Evolutionary conservation across 805 yeast genomes (phyloP), one percentile per base, ranked within the genome.

Genomic region (Cyberlindnera amylophila): DNA sequence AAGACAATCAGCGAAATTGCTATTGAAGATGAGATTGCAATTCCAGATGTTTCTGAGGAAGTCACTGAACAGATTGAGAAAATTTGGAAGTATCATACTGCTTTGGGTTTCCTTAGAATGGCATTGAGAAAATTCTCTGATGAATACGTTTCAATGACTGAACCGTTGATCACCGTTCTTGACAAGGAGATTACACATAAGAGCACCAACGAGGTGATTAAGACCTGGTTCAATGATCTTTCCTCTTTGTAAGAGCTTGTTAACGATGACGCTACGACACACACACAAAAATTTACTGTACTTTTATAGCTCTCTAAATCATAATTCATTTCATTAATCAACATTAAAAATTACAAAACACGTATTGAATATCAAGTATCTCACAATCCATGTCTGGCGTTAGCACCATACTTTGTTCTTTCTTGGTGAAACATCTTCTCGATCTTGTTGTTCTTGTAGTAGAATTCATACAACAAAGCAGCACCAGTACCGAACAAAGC

Each of bases 51-150:
- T 18, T 44, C 37, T 13, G 62, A 52, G 14, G 53, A 49, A 32
- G 67, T 57, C 4, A 44, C 65, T 10, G 65, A 60, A 23, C 56
- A 54, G 6, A 50, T 58, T 23, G 75, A 72, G 45, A 31, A 58
- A 9, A 50, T 54, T 24, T 72, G 76, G 76, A 71, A 71, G 41
- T 69, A 71, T 40, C 62, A 63, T 24, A 58, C 65, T 7, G 47
- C 64, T 10, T 37, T 66, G 34, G 62, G 68, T 14, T 62, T 72
- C 35, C 39, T 64, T 13, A 69, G 69, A 53, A 61, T 71, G 41
- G 16, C 66, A 12, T 35, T 70, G 41, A 68, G 75, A 62, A 69
- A 68, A 39, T 66, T 66, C 41, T 74, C 78, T 2, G 68, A 63
- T 30, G 74, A 77, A 14, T 77, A 50, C 53, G 54, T 46, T 11